Conservation (phyloP, 2,329 filamentous ascomycete species). For the Orbilia javanica region DNA sequence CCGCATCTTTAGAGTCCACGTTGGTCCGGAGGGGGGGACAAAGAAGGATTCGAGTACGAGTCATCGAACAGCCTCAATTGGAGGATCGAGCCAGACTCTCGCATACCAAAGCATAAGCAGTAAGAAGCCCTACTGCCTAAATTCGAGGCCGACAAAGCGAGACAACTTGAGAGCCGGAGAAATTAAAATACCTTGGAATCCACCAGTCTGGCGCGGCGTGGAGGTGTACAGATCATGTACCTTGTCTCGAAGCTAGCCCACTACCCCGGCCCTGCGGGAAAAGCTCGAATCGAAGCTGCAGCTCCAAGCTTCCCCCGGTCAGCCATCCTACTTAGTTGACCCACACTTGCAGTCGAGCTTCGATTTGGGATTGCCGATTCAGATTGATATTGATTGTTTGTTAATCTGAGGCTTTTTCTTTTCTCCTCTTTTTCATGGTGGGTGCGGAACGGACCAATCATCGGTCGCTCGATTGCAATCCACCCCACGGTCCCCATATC, state of each 20-base stretch:
- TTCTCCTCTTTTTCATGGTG: not conserved
- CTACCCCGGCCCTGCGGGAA: not conserved
- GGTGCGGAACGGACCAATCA: conserved; percentile 1
- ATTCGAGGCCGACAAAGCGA: not conserved
- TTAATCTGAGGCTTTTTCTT: conserved; percentile 1
- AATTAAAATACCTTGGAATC: not conserved
- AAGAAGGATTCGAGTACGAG: too few species aligned
- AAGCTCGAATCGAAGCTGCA: conserved; percentile 16
- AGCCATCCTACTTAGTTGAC: not conserved
- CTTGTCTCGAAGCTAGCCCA: not conserved
- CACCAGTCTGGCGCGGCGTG: not conserved
- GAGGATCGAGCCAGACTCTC: not conserved
- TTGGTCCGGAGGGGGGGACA: not conserved
- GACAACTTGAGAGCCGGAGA: too few species aligned
- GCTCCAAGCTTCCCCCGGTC: not conserved
- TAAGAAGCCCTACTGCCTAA: not conserved
- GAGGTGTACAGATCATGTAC: not conserved
- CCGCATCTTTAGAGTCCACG: not conserved
- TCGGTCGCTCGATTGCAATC: not conserved
- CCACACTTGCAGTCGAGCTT: not conserved
- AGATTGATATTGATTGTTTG: not conserved
- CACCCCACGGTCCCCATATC: not conserved
- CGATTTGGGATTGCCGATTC: conserved; percentile 6
- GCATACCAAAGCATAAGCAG: not conserved
- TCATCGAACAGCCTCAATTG: conserved; percentile 24